Conservation (phyloP, 306 rosid genomes). For the Luffa acutangula region DNA sequence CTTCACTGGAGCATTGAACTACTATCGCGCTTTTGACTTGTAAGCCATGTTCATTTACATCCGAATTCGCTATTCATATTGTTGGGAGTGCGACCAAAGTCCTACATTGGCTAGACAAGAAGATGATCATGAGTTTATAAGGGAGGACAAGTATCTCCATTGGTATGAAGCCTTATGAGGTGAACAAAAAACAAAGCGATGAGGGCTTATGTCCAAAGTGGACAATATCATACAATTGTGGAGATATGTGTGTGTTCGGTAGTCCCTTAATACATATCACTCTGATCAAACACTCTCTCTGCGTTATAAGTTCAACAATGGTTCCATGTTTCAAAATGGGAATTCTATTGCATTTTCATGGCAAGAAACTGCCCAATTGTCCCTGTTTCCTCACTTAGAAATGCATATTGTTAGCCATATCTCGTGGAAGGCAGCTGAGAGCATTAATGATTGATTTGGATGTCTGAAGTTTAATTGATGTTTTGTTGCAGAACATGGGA, state of each 20-base stretch:
- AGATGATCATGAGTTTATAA: too few species aligned
- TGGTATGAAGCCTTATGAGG: too few species aligned
- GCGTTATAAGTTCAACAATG: not conserved
- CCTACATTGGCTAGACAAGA: too few species aligned
- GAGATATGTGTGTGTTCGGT: too few species aligned
- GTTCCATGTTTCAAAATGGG: not conserved
- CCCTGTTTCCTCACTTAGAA: not conserved
- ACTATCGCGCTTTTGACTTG: conserved; percentile 18
- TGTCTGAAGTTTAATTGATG: not conserved
- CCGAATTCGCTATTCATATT: not conserved
- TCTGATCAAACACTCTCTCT: not conserved
- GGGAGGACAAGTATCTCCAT: too few species aligned
- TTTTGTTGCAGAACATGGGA: conserved; percentile 2
- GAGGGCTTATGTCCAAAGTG: too few species aligned
- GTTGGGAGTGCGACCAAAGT: too few species aligned
- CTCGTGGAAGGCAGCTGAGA: not conserved
- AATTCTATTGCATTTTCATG: not conserved
- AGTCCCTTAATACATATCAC: too few species aligned
- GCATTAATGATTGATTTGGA: not conserved
- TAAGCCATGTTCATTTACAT: not conserved
- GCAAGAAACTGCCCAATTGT: not conserved
- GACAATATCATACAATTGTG: too few species aligned
- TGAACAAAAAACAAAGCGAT: too few species aligned
- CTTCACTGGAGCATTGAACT: conserved; percentile 33
- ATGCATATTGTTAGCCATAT: not conserved